phyloP scores from a whole-genome alignment of 2,329 filamentous ascomycete species.

The Phaeosphaeriaceae sp. region DNA sequence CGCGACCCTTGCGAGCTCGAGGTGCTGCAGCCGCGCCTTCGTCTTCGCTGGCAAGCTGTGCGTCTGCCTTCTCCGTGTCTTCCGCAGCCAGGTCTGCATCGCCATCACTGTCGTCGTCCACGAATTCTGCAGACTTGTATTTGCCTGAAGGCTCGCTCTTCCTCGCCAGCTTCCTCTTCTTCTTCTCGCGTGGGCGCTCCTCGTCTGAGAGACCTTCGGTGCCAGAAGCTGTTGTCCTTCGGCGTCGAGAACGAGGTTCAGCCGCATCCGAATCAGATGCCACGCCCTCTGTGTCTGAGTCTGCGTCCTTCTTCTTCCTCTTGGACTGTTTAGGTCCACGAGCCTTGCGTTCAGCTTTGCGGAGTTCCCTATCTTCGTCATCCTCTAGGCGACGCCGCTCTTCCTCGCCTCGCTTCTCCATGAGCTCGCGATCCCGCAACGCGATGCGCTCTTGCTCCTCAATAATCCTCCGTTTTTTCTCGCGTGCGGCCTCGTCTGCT shows the following conservation, averaged over 20 bases:
- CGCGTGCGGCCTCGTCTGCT: conserved; percentile 72
- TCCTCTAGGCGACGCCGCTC: conserved; percentile 69
- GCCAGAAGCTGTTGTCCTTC: conserved; percentile 46
- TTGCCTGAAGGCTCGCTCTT: conserved; percentile 63
- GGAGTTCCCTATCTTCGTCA: conserved; percentile 78
- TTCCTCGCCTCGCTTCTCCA: conserved; percentile 75
- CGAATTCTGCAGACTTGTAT: conserved; percentile 85
- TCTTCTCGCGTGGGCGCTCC: conserved; percentile 67
- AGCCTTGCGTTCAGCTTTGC: conserved; percentile 67
- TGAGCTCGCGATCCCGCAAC: conserved; percentile 75
- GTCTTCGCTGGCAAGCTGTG: conserved; percentile 24
- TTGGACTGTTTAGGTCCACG: conserved; percentile 56
- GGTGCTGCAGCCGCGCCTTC: conserved; percentile 33
- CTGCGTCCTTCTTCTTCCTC: conserved; percentile 69
- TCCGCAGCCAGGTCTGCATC: conserved; percentile 30
- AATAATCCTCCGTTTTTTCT: conserved; percentile 81
- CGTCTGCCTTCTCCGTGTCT: conserved; percentile 21
- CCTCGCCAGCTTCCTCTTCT: conserved; percentile 67
- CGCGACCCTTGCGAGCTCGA: conserved; percentile 36
- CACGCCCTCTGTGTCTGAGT: conserved; percentile 55
- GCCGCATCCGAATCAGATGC: conserved; percentile 31
- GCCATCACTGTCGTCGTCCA: conserved; percentile 72
- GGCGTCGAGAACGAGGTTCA: conserved; percentile 50
- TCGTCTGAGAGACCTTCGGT: conserved; percentile 62
- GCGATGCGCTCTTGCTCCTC: conserved; percentile 84